These are phyloP conservation scores for Diaporthe sp. DNA, from an alignment of 2,329 filamentous ascomycete genomes.

Conservation along the genomic window DNA sequence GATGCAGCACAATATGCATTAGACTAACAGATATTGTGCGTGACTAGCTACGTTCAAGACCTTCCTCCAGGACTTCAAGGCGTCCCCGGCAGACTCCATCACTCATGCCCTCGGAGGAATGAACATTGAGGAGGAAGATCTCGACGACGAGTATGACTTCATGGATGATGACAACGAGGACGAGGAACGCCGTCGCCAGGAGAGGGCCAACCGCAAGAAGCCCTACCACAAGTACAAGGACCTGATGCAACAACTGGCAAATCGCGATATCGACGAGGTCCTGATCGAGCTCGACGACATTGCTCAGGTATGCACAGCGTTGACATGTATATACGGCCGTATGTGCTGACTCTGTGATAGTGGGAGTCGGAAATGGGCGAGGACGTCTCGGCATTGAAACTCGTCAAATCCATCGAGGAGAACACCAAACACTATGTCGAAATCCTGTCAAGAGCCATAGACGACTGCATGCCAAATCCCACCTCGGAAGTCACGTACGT, in stretches of 20 bases:
- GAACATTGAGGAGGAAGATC: constrained; percentile 87
- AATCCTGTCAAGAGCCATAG: constrained; percentile 88
- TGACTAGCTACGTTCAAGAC: constrained; percentile 82
- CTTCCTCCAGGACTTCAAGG: constrained; percentile 92
- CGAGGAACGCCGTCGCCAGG: constrained; percentile 63
- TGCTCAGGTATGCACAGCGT: constrained; percentile 68
- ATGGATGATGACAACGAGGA: constrained; percentile 85
- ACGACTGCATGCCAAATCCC: constrained; percentile 86
- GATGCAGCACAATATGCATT: neutral
- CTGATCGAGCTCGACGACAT: constrained; percentile 92
- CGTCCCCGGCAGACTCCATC: constrained; percentile 77
- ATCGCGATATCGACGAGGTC: constrained; percentile 83
- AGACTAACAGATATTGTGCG: constrained; percentile 13
- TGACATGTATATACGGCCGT: neutral
- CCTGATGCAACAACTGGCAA: constrained; percentile 87
- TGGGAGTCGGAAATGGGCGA: constrained; percentile 82
- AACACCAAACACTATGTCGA: constrained; percentile 98
- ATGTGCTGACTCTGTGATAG: constrained; percentile 55
- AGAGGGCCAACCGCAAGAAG: constrained; percentile 63
- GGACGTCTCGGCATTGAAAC: constrained; percentile 66
- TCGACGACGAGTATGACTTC: constrained; percentile 92
- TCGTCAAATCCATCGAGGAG: constrained; percentile 87
- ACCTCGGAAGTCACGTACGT: constrained; percentile 81
- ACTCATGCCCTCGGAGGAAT: constrained; percentile 87
- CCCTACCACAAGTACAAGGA: constrained; percentile 90